Percentiles rank a stretch among this genome's conserved stretches.
Conservation (phyloP, 371 early-diverging fungal species). For the Pancytospora philotis region DNA sequence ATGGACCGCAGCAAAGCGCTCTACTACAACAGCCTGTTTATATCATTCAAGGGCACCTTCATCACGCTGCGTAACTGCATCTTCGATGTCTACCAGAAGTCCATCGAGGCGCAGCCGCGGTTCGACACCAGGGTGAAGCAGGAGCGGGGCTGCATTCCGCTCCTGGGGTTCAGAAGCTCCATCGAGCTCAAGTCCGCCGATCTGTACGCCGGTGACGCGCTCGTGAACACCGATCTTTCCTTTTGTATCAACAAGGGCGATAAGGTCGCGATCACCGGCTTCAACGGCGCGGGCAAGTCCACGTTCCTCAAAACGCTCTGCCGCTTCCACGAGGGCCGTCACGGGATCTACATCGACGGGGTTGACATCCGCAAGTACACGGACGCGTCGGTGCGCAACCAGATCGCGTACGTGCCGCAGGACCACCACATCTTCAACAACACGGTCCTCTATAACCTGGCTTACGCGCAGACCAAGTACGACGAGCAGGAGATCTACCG, state of each 20-base stretch:
- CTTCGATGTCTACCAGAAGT: constrained; percentile 1
- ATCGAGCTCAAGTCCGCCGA: constrained; percentile 31
- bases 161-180: constrained; percentile 13
- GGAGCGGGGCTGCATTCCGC: not conserved
- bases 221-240: constrained; percentile 67
- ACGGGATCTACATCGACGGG: constrained; percentile 60
- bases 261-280: constrained; percentile 70
- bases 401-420: constrained; percentile 72
- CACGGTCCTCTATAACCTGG: constrained; percentile 69
- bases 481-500: constrained; percentile 61
- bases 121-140: not conserved
- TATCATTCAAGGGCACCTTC: not conserved
- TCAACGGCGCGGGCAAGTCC: constrained; percentile 97
- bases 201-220: constrained; percentile 24
- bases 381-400: constrained; percentile 63
- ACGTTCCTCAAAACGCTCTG: constrained; percentile 66
- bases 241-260: constrained; percentile 62
- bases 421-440: constrained; percentile 71
- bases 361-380: constrained; percentile 63
- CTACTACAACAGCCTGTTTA: constrained; percentile 1
- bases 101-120: not conserved
- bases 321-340: constrained; percentile 5
- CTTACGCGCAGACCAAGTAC: constrained; percentile 61
- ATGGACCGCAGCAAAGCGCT: not conserved
- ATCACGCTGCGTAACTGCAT: not conserved